Conservation (phyloP, 1,284 basidiomycete species). For the Tilletia horrida region DNA sequence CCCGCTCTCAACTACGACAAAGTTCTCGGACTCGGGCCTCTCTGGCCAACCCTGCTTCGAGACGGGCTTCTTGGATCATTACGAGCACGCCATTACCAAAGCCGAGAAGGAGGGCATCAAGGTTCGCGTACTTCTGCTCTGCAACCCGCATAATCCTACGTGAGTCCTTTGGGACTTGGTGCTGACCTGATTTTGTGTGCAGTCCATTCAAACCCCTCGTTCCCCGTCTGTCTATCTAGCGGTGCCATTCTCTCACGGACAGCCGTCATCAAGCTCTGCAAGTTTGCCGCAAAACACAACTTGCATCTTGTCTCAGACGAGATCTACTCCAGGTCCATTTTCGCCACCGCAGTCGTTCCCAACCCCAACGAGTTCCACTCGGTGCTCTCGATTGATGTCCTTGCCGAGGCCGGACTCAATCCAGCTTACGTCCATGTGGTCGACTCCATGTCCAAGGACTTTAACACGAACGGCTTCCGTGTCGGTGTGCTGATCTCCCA, state of each 20-base stretch:
- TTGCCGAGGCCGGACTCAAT: conserved; percentile 27
- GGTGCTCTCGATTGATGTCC: conserved; percentile 36
- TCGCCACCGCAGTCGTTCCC: conserved; percentile 22
- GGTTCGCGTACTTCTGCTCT: conserved; percentile 31
- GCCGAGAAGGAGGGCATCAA: conserved; percentile 27
- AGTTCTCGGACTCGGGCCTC: conserved; percentile 8
- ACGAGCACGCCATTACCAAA: conserved; percentile 29
- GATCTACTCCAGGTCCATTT: conserved; percentile 43
- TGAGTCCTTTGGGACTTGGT: conserved; percentile 3
- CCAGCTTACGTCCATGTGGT: conserved; percentile 36
- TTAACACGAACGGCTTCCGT: conserved; percentile 44
- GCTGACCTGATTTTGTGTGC: too few species aligned
- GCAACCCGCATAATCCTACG: conserved; percentile 48
- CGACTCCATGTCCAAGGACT: conserved; percentile 42
- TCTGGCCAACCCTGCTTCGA: conserved; percentile 25
- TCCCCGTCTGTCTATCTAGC: conserved; percentile 31
- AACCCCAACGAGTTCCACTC: conserved; percentile 31
- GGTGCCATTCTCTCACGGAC: conserved; percentile 39
- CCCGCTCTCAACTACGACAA: conserved; percentile 25
- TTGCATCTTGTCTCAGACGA: conserved; percentile 46
- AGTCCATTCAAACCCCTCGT: too few species aligned
- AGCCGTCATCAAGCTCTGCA: conserved; percentile 32
- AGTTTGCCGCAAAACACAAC: conserved; percentile 34
- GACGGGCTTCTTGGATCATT: conserved; percentile 25
- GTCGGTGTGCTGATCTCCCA: conserved; percentile 39